Evolutionary conservation across 441 rosid species (phyloP).

Genomic region (Populus hybrid): DNA sequence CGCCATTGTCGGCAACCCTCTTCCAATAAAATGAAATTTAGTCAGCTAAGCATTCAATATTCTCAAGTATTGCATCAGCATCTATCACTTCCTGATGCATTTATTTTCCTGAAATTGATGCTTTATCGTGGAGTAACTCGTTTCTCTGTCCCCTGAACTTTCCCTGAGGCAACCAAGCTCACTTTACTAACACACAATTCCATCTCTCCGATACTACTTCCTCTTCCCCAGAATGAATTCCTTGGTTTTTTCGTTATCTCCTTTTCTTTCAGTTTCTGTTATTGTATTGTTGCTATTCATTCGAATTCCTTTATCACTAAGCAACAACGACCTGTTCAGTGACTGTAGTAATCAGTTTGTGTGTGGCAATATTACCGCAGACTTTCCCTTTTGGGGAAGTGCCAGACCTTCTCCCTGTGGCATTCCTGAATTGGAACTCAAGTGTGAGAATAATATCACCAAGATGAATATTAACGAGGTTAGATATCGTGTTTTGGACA

Average conservation of each 20-base stretch:
- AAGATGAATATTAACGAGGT: constrained; percentile 10
- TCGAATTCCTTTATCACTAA: background rate
- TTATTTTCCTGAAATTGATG: background rate
- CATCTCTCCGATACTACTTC: background rate
- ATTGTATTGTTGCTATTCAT: background rate
- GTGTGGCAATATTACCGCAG: constrained; percentile 30
- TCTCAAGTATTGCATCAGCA: background rate
- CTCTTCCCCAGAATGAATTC: background rate
- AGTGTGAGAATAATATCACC: constrained; percentile 5
- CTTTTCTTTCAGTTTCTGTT: background rate
- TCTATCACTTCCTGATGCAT: background rate
- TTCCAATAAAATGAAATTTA: background rate
- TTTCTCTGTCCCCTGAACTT: background rate
- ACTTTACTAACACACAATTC: background rate
- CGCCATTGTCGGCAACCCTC: background rate
- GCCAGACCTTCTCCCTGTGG: constrained; percentile 19
- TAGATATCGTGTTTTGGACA: constrained; percentile 24
- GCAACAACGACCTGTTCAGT: background rate
- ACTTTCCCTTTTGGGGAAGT: constrained; percentile 46
- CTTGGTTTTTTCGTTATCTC: background rate
- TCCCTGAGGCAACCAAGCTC: background rate
- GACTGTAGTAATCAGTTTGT: constrained; percentile 11
- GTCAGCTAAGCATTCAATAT: background rate
- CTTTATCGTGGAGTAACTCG: background rate
- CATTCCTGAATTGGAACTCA: constrained; percentile 30